Base-by-base conservation (phyloP, 345 rosid genomes). In the Barbarea vulgaris region DNA sequence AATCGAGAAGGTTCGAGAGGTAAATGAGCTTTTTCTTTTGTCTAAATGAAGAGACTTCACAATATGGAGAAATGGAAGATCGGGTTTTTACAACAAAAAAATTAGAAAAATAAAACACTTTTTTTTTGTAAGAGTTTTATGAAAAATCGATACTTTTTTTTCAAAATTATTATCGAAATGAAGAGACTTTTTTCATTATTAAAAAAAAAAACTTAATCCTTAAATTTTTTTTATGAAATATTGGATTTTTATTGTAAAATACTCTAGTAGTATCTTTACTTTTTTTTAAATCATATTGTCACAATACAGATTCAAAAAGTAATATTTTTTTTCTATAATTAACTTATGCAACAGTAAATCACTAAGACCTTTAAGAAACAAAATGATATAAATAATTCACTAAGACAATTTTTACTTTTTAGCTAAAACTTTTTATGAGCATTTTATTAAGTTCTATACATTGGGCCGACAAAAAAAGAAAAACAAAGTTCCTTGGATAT, bases 1-100 rank as follows among this genome's bases (percentile, higher is more conserved):
- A 42, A 21, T 71, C 50, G 14, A 47, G 75, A 46, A 21, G 46
- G 34, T 44, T 70, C 74, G 31, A 70, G 46, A 70, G 42, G 17
- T 12, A 4, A 4, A 25, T 50, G 4, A 21, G 54, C 27, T 50
- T 47, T 18, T 46, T n/a, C 30, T 18, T 3, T n/a, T 44, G 3
- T 44, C 17, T 15, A 15, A 28, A 18, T n/a, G n/a, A n/a, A n/a
- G n/a, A n/a, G n/a, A 53, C 10, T 25, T 12, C 25, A 24, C 14
- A 44, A 6, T 6, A 44, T 44, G 50, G 50, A 44, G 50, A 44
- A 44, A 44, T 44, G 5, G 18, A 17, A 47, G 9, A 37, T 36
- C 13, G 21, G 51, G 0, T 7, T 47, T 17, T n/a, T 3, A 46
- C 19, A 17, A 18, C 7, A 47, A 44, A 18, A 17, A 47, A 44